phyloP scores from a whole-genome alignment of 176 grass and related monocot genomes.

The Eleusine coracana region DNA sequence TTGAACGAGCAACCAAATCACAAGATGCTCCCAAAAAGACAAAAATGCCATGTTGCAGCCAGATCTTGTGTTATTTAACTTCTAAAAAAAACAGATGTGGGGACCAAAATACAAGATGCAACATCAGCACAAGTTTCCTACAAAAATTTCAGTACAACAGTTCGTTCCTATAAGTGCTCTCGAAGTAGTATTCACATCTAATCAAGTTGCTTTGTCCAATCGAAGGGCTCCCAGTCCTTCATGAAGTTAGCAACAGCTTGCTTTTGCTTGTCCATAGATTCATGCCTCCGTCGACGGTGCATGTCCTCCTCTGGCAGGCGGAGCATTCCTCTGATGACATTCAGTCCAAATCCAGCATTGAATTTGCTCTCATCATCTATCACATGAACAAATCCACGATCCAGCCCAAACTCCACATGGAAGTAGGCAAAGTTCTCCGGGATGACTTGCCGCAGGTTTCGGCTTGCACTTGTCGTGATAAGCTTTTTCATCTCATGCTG shows the following conservation, averaged over 20 bases:
- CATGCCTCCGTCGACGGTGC: constrained; percentile 70
- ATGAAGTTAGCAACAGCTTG: constrained; percentile 66
- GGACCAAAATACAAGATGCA: constrained; percentile 3
- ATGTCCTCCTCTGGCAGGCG: constrained; percentile 82
- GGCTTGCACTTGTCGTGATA: constrained; percentile 65
- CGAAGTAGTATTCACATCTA: constrained; percentile 34
- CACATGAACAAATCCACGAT: constrained; percentile 84
- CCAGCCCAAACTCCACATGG: constrained; percentile 88
- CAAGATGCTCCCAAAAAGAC: neutral
- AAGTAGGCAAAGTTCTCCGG: constrained; percentile 94
- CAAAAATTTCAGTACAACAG: neutral
- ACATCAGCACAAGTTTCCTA: constrained; percentile 32
- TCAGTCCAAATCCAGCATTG: constrained; percentile 72
- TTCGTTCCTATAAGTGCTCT: neutral
- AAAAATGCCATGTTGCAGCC: neutral
- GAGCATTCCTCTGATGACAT: constrained; percentile 80
- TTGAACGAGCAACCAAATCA: neutral
- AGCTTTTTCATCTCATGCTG: constrained; percentile 95
- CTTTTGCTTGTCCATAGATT: constrained; percentile 72
- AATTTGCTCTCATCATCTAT: constrained; percentile 94
- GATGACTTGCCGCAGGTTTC: constrained; percentile 77
- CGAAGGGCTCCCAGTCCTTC: constrained; percentile 73
- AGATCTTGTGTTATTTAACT: neutral
- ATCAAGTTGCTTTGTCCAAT: constrained; percentile 83
- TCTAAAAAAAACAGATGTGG: neutral